Conservation (phyloP, 495 filamentous ascomycete species). For the Penicillium herquei region DNA sequence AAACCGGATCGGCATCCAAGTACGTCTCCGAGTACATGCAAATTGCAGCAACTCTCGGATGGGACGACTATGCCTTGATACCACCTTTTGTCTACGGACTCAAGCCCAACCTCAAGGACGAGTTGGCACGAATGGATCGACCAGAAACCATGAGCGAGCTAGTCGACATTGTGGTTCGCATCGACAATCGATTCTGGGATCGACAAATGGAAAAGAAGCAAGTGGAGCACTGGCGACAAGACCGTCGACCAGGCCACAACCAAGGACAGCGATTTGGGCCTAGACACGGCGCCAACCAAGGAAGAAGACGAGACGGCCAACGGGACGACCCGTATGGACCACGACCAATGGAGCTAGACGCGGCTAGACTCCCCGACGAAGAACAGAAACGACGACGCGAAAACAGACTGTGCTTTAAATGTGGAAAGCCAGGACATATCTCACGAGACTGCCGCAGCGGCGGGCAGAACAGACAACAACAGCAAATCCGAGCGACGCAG, state of each 20-base stretch:
- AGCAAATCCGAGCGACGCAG: no score
- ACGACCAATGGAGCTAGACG: slow-evolving; percentile 2
- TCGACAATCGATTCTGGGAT: not conserved
- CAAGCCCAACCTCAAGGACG: not conserved
- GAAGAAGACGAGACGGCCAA: not conserved
- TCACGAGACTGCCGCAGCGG: not conserved
- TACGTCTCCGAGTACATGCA: not conserved
- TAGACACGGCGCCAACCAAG: no score
- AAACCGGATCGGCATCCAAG: not conserved
- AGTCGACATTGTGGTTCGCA: not conserved
- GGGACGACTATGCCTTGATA: not conserved
- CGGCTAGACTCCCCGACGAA: not conserved
- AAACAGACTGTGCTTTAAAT: not conserved
- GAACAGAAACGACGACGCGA: not conserved
- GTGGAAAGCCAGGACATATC: not conserved
- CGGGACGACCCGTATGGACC: not conserved
- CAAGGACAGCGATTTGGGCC: no score
- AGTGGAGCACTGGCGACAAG: no score
- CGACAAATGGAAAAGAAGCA: not conserved
- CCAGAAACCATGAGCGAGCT: not conserved
- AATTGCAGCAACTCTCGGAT: not conserved
- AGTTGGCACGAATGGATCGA: not conserved
- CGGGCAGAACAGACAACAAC: no score
- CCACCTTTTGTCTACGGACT: not conserved
- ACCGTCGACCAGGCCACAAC: no score